phyloP scores from a whole-genome alignment of 1,284 basidiomycete species.

The Cystobasidium slooffiae region DNA sequence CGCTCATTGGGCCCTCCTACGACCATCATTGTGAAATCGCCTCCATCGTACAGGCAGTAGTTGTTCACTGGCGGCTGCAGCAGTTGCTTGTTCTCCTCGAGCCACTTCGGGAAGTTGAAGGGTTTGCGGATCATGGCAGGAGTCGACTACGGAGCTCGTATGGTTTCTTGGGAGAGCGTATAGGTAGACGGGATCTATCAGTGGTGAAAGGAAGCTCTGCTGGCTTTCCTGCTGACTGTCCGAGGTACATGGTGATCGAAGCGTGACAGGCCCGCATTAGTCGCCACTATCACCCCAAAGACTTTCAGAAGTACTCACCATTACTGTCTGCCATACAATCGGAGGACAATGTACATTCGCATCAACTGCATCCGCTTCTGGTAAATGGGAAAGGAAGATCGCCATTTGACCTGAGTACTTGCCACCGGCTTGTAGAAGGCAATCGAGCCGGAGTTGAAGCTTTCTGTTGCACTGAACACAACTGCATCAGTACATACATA shows the following conservation, averaged over 20 bases:
- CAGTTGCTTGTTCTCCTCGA: constrained; percentile 54
- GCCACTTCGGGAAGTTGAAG: constrained; percentile 57
- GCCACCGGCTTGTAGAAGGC: constrained; percentile 1
- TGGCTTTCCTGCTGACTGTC: too few species aligned
- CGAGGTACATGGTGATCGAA: too few species aligned
- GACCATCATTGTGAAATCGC: constrained; percentile 86
- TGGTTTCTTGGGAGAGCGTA: too few species aligned
- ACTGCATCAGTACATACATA: neutral
- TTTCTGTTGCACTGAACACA: neutral
- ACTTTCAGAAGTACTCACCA: too few species aligned
- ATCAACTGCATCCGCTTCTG: too few species aligned
- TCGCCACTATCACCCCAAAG: too few species aligned
- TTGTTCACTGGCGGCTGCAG: constrained; percentile 57
- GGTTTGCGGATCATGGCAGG: constrained; percentile 51
- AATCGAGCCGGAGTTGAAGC: constrained; percentile 6
- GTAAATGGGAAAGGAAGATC: too few species aligned
- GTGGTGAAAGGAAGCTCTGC: too few species aligned
- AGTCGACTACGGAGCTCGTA: neutral
- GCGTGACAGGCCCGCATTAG: too few species aligned
- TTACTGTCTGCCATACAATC: too few species aligned
- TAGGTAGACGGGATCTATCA: neutral
- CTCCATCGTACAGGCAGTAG: constrained; percentile 75
- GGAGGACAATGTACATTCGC: too few species aligned
- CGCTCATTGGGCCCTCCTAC: constrained; percentile 90
- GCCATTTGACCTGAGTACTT: neutral